These are phyloP conservation scores for Euptelea pleiosperma DNA, from an alignment of 164 flowering plant genomes.

Conservation along the genomic window DNA sequence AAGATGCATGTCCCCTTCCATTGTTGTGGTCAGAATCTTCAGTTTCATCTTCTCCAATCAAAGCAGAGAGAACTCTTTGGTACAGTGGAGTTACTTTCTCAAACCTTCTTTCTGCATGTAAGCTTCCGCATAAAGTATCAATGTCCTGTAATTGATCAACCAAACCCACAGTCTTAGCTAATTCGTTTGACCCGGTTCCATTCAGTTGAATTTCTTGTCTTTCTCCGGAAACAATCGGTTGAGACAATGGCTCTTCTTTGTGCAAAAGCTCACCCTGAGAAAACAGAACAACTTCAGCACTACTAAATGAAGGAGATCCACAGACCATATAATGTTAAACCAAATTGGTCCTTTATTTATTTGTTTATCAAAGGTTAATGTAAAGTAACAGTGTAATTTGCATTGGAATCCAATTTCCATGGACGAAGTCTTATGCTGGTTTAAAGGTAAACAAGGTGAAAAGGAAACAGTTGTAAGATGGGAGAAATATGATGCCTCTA, in stretches of 20 bases:
- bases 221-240: constrained; percentile 26
- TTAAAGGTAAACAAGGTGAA: background rate
- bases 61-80: constrained; percentile 75
- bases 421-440: no score
- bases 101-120: constrained; percentile 28
- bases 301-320: background rate
- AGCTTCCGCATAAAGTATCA: constrained; percentile 23
- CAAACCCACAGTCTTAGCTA: constrained; percentile 17
- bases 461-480: background rate
- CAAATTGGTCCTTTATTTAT: background rate
- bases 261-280: constrained; percentile 31
- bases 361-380: background rate
- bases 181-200: constrained; percentile 23
- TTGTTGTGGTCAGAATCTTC: constrained; percentile 44
- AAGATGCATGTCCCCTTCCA: constrained; percentile 29
- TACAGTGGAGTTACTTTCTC: constrained; percentile 49
- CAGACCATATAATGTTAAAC: background rate
- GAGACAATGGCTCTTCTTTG: constrained; percentile 28
- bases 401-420: no score
- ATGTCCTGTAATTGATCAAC: constrained; percentile 23
- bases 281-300: constrained; percentile 2
- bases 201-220: constrained; percentile 18
- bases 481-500: background rate
- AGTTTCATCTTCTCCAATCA: constrained; percentile 63
- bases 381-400: background rate